Evolutionary conservation across 306 rosid species (phyloP), one percentile per base, ranked within the genome.

Genomic region (Medicago ruthenica): DNA sequence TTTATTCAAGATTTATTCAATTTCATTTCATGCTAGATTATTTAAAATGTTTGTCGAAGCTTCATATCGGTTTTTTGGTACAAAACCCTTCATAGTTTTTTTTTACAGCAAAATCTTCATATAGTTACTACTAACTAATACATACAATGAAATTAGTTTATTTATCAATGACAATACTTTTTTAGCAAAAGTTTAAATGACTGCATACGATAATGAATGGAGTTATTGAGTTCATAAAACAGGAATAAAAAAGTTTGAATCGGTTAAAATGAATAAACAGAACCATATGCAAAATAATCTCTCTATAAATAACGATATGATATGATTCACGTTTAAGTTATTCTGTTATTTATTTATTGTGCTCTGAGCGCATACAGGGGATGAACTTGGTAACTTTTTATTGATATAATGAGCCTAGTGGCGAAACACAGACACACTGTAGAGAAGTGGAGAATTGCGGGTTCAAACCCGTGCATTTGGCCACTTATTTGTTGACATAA

Each of bases 221-320:
- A 69, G 60, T 41, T 41, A 69, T 51, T 1, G 22, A 76, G 57
- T 24, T 55, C 45, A 44, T 71, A 71, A 76, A 57, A 64, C 12
- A 61, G 48, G 45, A 71, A 21, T 42, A 37, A 76, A 82, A 68
- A 36, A 58, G 42, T 66, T 67, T 55, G 41, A 39, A 57, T 37
- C 22, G 14, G 63, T 67, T 70, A 39, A 15, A 24, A 37, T n/a
- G 18, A 70, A 9, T 15, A 40, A 70, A 61, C 40, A 81, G 36
- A 70, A 42, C 17, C 44, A 41, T 41, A 31, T 40, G 47, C 69
- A 76, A 16, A 50, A 34, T 74, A 74, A 75, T 53, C 71, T 47
- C 21, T n/a, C 20, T 6, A 61, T 27, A 13, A 58, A 74, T 58
- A 36, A 57, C 31, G 31, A 27, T 16, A 39, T 21, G 9, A 40